Evolutionary conservation across 2,329 filamentous ascomycete genomes (phyloP).

Genomic region (Aspergillus hortae): DNA sequence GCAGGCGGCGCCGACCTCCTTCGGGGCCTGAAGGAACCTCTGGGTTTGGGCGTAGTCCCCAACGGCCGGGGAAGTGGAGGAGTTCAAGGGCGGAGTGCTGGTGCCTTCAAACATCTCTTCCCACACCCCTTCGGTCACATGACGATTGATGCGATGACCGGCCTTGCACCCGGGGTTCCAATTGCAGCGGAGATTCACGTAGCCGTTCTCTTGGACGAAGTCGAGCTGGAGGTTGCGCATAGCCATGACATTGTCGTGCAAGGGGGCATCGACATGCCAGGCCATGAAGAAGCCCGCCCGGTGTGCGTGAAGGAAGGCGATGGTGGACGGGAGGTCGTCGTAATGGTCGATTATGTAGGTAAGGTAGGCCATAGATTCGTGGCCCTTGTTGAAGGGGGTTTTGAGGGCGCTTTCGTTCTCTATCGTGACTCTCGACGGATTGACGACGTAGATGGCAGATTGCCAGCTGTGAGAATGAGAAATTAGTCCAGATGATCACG

Average conservation of each 20-base stretch:
- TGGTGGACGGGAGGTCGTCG: constrained; percentile 48
- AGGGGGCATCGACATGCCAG: constrained; percentile 58
- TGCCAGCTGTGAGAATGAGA: constrained; percentile 36
- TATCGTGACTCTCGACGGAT: constrained; percentile 27
- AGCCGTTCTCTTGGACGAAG: constrained; percentile 53
- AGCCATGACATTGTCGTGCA: constrained; percentile 53
- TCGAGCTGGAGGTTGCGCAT: constrained; percentile 49
- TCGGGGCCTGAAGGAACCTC: constrained; percentile 42
- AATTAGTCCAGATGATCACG: not conserved
- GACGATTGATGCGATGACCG: constrained; percentile 30
- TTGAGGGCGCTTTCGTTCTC: constrained; percentile 22
- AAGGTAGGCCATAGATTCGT: constrained; percentile 46
- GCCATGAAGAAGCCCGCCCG: constrained; percentile 44
- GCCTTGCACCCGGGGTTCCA: constrained; percentile 54
- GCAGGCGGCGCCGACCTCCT: constrained; percentile 55
- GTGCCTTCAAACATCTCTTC: constrained; percentile 39
- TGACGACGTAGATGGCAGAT: constrained; percentile 44
- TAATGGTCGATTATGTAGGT: constrained; percentile 48
- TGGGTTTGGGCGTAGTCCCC: constrained; percentile 11
- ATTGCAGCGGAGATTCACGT: constrained; percentile 60
- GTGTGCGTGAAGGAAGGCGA: constrained; percentile 57
- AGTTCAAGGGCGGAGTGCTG: constrained; percentile 30
- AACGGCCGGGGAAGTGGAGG: constrained; percentile 12
- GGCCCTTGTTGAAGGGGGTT: constrained; percentile 42
- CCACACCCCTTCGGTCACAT: constrained; percentile 37